Evolutionary conservation across 495 filamentous ascomycete species (phyloP), one percentile per base, ranked within the genome.

Genomic region (Neurospora terricola): DNA sequence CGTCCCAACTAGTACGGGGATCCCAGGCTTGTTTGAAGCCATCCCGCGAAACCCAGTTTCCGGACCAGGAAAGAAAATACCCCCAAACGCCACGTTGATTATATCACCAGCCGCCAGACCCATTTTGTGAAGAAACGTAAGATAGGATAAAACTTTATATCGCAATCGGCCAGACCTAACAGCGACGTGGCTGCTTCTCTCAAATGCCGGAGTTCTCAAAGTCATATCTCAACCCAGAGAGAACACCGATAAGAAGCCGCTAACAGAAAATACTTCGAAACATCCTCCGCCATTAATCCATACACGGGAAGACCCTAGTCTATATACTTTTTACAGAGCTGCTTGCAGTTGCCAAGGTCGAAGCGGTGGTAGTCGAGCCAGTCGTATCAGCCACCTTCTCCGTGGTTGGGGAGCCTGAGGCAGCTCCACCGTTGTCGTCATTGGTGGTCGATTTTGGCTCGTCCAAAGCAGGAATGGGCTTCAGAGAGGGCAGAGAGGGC

Each of bases 361-460:
- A 71, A n/a, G 73, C 6, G 68, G 18, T 34, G 2, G 73, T 27
- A 5, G 73, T 73, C 54, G 72, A 39, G 70, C 21, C 72, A 39
- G 74, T 69, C 30, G 69, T 18, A 27, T 82, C 81, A 5, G 45
- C 72, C 16, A 69, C 73, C 73, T 81, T 84, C 34, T 84, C 82
- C 30, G 71, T 48, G 5, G 73, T 73, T 7, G 82, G 78, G 10
- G 81, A 80, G 23, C 82, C 82, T 34, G 54, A 66, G 6, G 78
- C 39, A 71, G 75, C 76, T 36, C 75, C 71, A 1, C 75, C 74
- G 38, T 80, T 79, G 16, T 78, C 78, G 30, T 71, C 76, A 72
- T 75, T 79, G 8, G 77, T 78, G 6, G 82, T 80, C n/a, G 82
- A 81, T 68, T 84, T 86, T 5, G 81, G 79, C 27, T 86, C 84